phyloP scores from a whole-genome alignment of 495 filamentous ascomycete species.

The Aspergillus taichungensis region DNA sequence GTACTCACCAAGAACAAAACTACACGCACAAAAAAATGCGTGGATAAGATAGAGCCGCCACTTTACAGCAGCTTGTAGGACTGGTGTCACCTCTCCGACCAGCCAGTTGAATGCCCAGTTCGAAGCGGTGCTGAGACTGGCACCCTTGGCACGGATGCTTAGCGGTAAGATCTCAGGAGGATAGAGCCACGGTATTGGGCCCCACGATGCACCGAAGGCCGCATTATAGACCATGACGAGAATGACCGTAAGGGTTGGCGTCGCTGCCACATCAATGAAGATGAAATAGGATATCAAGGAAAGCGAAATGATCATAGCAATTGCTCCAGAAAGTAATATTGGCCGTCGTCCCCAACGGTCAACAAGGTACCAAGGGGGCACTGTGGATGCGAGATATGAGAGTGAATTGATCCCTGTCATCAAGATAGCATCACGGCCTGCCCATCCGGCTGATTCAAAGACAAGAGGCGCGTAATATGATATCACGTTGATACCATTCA shows the following conservation, averaged over 20 bases:
- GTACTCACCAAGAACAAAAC: constrained; percentile 87
- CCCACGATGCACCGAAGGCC: constrained; percentile 98
- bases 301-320: constrained; percentile 87
- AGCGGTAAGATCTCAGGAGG: constrained; percentile 94
- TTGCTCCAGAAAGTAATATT: constrained; percentile 83
- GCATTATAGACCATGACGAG: constrained; percentile 99
- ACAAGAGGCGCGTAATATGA: constrained; percentile 97
- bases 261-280: constrained; percentile 68
- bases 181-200: constrained; percentile 95
- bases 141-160: constrained; percentile 95
- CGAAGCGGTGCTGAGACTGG: constrained; percentile 88
- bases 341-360: constrained; percentile 85
- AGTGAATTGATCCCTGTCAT: constrained; percentile 98
- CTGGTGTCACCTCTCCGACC: constrained; percentile 87
- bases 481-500: constrained; percentile 99
- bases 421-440: constrained; percentile 78
- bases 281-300: constrained; percentile 93
- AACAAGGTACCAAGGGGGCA: constrained; percentile 96
- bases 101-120: constrained; percentile 99
- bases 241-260: constrained; percentile 76
- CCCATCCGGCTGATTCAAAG: constrained; percentile 93
- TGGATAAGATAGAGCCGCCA: constrained; percentile 94
- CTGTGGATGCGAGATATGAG: constrained; percentile 79
- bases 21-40: constrained; percentile 93
- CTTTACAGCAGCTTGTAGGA: constrained; percentile 80